Evolutionary conservation across 495 filamentous ascomycete genomes (phyloP), one percentile per base, ranked within the genome.

Genomic region (Penicillium flavigenum): DNA sequence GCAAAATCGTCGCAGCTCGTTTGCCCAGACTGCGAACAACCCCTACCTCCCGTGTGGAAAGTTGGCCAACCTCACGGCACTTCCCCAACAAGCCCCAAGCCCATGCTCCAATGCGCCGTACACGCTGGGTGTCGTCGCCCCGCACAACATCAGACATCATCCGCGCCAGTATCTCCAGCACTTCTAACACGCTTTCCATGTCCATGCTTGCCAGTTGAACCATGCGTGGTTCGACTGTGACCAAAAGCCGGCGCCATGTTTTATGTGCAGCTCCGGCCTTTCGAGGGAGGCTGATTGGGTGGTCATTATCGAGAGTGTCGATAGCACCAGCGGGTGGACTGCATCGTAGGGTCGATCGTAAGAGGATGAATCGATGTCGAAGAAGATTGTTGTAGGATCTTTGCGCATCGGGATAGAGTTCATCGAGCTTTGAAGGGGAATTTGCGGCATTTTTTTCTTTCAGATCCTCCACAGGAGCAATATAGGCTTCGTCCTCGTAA

Each of bases 121-220:
- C 76, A 72, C 78, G 38, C 67, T 76, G 65, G 68, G 76, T 24
- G 62, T 76, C 62, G 45, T 71, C 63, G 64, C 64, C 64, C 16
- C 76, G 69, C 22, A 81, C 63, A 38, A 65, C 71, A 32, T 80
- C 74, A 10, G 77, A 76, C 60, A 76, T 63, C 22, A 78, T 58
- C 7, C 71, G 58, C n/a, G 68, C 73, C 47, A 80, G 57, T 2
- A 76, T 65, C 27, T 62, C 62, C 54, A 78, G 54, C 7, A 90
- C 72, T 19, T 77, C 74, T 17, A 91, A 63, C 4, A 87, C 81
- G 55, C 74, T 78, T 4, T 75, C 75, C 54, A 81, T 81, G 62
- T 88, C 80, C 84, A 93, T 86, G 19, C 80, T 79, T 0, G 85
- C 86, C 17, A 93, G 63, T 63, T 91, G 89, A 0, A 77, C 82